Conservation (phyloP, 2,329 filamentous ascomycete species). For the Penicillium sp. region DNA sequence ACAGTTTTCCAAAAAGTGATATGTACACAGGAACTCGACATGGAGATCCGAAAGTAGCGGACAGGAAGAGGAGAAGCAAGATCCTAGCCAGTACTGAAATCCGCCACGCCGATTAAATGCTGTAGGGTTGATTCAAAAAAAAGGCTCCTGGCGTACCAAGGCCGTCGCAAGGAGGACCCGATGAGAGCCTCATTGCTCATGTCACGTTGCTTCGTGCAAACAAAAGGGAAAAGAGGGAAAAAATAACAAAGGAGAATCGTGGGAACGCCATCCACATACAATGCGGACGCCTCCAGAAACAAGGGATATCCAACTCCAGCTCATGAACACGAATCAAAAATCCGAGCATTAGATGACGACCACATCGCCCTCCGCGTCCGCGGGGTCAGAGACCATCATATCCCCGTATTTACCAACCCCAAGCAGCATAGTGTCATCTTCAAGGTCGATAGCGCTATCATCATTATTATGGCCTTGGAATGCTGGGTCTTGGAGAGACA, state of each 20-base stretch:
- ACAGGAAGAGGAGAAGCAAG: constrained; percentile 7
- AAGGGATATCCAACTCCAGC: constrained; percentile 33
- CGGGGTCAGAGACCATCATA: constrained; percentile 46
- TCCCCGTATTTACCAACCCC: constrained; percentile 45
- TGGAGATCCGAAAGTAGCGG: constrained; percentile 6
- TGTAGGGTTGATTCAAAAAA: constrained; percentile 17
- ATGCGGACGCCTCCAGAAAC: constrained; percentile 26
- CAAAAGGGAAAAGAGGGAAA: constrained; percentile 17
- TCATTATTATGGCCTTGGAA: constrained; percentile 50
- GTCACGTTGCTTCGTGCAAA: constrained; percentile 27
- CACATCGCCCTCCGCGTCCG: constrained; percentile 46
- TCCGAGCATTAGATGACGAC: constrained; percentile 41
- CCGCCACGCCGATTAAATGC: constrained; percentile 27
- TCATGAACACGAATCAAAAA: constrained; percentile 20
- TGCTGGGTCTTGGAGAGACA: constrained; percentile 43
- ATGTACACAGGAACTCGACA: constrained; percentile 7
- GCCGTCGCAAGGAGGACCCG: constrained; percentile 16
- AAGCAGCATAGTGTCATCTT: constrained; percentile 43
- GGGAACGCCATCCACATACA: constrained; percentile 19
- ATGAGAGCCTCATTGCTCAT: constrained; percentile 23
- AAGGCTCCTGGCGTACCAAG: constrained; percentile 9
- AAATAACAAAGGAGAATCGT: constrained; percentile 18
- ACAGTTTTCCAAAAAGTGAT: constrained; percentile 1
- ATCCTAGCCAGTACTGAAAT: constrained; percentile 4
- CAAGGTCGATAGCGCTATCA: constrained; percentile 71